These are phyloP conservation scores for Anthostomella pinea DNA, from an alignment of 2,329 filamentous ascomycete genomes.

Conservation along the genomic window DNA sequence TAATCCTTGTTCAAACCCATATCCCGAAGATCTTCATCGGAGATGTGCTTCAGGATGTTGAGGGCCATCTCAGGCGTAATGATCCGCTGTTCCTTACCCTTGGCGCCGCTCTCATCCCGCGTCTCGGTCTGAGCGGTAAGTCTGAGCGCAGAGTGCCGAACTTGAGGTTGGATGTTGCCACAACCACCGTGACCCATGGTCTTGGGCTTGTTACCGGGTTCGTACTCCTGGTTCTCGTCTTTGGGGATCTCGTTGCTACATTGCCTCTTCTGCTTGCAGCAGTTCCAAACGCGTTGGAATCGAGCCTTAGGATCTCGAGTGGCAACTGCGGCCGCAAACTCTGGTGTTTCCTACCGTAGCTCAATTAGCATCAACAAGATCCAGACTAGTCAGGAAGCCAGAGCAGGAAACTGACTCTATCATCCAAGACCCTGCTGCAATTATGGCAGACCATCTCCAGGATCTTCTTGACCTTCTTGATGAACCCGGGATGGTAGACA, in stretches of 20 bases:
- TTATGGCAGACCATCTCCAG: constrained; percentile 98
- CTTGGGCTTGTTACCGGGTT: constrained; percentile 53
- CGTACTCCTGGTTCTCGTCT: constrained; percentile 66
- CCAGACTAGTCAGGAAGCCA: constrained; percentile 50
- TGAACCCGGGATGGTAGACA: constrained; percentile 92
- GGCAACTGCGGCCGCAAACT: constrained; percentile 77
- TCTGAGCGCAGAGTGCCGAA: constrained; percentile 82
- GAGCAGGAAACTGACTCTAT: constrained; percentile 85
- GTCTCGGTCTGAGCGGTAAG: constrained; percentile 74
- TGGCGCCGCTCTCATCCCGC: constrained; percentile 72
- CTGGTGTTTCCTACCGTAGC: constrained; percentile 70
- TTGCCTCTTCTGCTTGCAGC: constrained; percentile 82
- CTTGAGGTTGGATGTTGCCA: constrained; percentile 83
- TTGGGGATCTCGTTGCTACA: constrained; percentile 80
- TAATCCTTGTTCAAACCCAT: constrained; percentile 95
- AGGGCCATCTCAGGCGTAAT: constrained; percentile 84
- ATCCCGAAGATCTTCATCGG: constrained; percentile 74
- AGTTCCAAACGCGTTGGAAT: constrained; percentile 87
- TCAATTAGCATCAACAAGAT: constrained; percentile 58
- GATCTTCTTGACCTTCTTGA: constrained; percentile 99
- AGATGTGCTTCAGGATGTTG: constrained; percentile 82
- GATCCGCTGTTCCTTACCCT: constrained; percentile 72
- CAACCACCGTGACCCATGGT: constrained; percentile 80
- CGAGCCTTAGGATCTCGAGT: constrained; percentile 91
- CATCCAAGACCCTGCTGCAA: constrained; percentile 94